These are phyloP conservation scores for Begonia masoniana DNA, from an alignment of 306 rosid species.

Conservation along the genomic window DNA sequence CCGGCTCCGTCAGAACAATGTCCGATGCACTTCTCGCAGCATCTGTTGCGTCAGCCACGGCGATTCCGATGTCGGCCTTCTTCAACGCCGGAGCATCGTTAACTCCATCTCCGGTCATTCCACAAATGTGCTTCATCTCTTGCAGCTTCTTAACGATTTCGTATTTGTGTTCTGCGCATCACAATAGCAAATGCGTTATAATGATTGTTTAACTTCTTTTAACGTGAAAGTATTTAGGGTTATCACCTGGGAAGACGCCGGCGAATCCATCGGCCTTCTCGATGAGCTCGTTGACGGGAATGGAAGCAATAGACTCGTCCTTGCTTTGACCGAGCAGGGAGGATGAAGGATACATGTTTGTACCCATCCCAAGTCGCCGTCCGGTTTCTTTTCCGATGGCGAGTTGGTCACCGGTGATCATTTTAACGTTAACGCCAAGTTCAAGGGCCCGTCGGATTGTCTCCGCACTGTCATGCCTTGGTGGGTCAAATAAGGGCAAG, in stretches of 20 bases:
- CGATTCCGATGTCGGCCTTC: constrained; percentile 1
- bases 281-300: constrained; percentile 32
- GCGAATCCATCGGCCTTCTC: constrained; percentile 33
- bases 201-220: neutral
- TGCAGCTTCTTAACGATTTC: constrained; percentile 52
- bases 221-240: neutral
- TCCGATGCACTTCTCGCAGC: neutral
- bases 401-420: constrained; percentile 65
- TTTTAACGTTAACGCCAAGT: constrained; percentile 54
- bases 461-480: constrained; percentile 19
- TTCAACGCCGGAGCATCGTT: constrained; percentile 1
- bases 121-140: constrained; percentile 30
- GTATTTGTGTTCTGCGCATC: constrained; percentile 39
- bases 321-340: constrained; percentile 27
- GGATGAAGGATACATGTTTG: neutral
- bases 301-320: constrained; percentile 30
- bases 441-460: constrained; percentile 58
- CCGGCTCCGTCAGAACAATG: constrained; percentile 1
- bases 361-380: constrained; percentile 38
- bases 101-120: neutral
- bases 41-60: neutral
- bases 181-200: neutral
- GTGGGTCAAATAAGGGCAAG: constrained; percentile 57
- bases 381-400: constrained; percentile 63
- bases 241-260: constrained; percentile 50